Percentiles rank a stretch among this genome's conserved stretches.
These are phyloP conservation scores for Penicillium mononematosum DNA, from an alignment of 495 filamentous ascomycete species.

Conservation along the genomic window DNA sequence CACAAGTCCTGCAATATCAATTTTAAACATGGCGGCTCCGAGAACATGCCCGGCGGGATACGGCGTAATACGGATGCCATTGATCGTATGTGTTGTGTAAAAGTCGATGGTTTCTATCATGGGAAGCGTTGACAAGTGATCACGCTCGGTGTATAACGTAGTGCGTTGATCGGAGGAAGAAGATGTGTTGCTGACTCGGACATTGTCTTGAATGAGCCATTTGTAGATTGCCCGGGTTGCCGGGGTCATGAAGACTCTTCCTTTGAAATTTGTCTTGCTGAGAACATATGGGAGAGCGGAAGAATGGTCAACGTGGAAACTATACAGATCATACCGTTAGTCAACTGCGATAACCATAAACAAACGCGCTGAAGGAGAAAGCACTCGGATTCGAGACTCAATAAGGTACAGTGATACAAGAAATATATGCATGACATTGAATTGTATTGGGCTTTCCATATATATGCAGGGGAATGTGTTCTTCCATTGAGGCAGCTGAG, in stretches of 20 bases:
- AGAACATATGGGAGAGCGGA: conserved; percentile 95
- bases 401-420: conserved; percentile 27
- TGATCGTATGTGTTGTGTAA: conserved; percentile 94
- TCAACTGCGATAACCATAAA: conserved; percentile 8
- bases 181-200: conserved; percentile 80
- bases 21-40: conserved; percentile 96
- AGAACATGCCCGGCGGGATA: conserved; percentile 96
- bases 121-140: conserved; percentile 88
- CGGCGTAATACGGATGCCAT: conserved; percentile 92
- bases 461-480: conserved; percentile 26
- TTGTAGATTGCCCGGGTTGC: conserved; percentile 99
- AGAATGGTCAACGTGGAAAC: conserved; percentile 97
- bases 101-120: conserved; percentile 97
- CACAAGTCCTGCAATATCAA: conserved; percentile 93
- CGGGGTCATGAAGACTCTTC: conserved; percentile 98
- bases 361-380: not conserved
- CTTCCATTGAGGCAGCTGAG: not conserved
- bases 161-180: conserved; percentile 69
- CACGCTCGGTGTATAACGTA: conserved; percentile 87
- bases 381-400: not conserved
- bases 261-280: conserved; percentile 95
- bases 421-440: conserved; percentile 22
- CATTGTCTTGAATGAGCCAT: conserved; percentile 95
- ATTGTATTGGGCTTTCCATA: conserved; percentile 37
- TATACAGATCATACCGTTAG: conserved; percentile 39